Percentiles rank a stretch among this genome's conserved stretches.
Evolutionary conservation across 192 early-diverging fungal species (phyloP).

Genomic region (Phlyctochytrium planicorne): DNA sequence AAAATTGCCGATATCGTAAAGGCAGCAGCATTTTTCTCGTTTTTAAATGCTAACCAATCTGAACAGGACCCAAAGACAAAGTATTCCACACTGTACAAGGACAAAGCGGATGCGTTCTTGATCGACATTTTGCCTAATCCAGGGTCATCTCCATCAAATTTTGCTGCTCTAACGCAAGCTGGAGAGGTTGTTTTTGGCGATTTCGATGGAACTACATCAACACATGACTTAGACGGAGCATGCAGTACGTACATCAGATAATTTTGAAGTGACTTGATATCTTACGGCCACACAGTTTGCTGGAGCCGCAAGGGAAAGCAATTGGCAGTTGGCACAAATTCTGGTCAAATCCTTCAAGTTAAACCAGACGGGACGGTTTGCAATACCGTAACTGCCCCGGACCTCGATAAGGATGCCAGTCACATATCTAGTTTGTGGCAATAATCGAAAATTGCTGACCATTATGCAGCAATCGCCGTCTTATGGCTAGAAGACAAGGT

Average conservation of each 20-base stretch:
- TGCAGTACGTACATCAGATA: not conserved
- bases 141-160: constrained; percentile 10
- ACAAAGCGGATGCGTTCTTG: not conserved
- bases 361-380: constrained; percentile 63
- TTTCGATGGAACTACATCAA: not conserved
- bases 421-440: too few relatives aligned
- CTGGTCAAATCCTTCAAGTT: constrained; percentile 61
- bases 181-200: not conserved
- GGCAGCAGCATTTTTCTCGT: too few relatives aligned
- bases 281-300: constrained; percentile 54
- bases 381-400: constrained; percentile 53
- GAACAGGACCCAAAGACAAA: too few relatives aligned
- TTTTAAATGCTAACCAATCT: too few relatives aligned
- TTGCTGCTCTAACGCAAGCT: not conserved
- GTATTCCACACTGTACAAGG: too few relatives aligned
- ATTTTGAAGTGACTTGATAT: not conserved
- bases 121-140: constrained; percentile 22
- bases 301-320: constrained; percentile 94
- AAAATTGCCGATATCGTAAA: not conserved
- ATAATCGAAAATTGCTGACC: too few relatives aligned
- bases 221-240: not conserved
- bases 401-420: constrained; percentile 13
- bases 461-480: too few relatives aligned
- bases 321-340: constrained; percentile 69
- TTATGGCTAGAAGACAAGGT: constrained; percentile 74